These are phyloP conservation scores for Fusarium sororula DNA, from an alignment of 2,329 filamentous ascomycete species.

Conservation along the genomic window DNA sequence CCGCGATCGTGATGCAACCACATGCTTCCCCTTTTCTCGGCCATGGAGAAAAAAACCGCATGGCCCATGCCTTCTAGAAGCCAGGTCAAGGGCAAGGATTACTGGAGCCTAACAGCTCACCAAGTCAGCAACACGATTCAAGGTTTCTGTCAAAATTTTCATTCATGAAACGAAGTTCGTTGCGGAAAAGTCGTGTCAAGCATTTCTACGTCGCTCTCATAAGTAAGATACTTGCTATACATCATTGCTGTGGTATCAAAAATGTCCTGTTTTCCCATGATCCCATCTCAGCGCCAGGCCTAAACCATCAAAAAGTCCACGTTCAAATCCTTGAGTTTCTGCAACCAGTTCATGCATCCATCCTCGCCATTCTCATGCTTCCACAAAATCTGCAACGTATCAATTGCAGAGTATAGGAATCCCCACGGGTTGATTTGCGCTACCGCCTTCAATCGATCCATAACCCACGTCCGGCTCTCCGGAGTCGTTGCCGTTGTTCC, in stretches of 20 bases:
- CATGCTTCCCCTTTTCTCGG: background rate
- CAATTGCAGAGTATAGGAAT: slow-evolving; percentile 57
- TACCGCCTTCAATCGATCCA: slow-evolving; percentile 54
- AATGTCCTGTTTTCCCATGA: slow-evolving; percentile 29
- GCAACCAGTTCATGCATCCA: slow-evolving; percentile 51
- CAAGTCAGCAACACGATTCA: background rate
- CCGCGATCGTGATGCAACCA: background rate
- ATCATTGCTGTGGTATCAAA: slow-evolving; percentile 29
- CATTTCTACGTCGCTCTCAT: slow-evolving; percentile 2
- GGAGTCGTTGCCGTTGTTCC: slow-evolving; percentile 59
- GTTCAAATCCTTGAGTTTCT: slow-evolving; percentile 52
- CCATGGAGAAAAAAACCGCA: slow-evolving; percentile 16
- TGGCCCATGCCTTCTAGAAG: slow-evolving; percentile 18
- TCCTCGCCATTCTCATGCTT: slow-evolving; percentile 44
- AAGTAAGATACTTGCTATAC: background rate
- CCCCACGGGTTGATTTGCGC: slow-evolving; percentile 56
- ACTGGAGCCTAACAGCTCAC: background rate
- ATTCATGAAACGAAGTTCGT: background rate
- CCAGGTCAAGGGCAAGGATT: slow-evolving; percentile 7
- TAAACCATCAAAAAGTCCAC: slow-evolving; percentile 49
- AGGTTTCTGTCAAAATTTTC: background rate
- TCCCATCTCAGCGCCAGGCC: slow-evolving; percentile 15
- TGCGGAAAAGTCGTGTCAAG: background rate
- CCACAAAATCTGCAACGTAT: slow-evolving; percentile 57
- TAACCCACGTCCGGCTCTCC: slow-evolving; percentile 56